Percentiles rank a stretch among this genome's conserved stretches.
Evolutionary conservation across 345 rosid genomes (phyloP).

Genomic region (Boechera stricta): DNA sequence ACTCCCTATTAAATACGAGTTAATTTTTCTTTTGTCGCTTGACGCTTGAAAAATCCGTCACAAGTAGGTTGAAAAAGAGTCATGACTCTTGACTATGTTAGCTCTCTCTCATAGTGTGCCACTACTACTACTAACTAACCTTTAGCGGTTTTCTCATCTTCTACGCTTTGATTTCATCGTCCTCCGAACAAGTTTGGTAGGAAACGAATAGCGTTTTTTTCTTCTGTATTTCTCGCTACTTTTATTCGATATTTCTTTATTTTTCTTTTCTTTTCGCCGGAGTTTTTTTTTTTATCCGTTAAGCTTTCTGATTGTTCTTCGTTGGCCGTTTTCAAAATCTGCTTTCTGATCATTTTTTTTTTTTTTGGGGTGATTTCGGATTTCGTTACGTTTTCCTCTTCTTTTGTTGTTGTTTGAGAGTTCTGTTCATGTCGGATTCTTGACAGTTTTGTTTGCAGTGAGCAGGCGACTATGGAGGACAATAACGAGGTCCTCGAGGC

Average conservation of each 20-base stretch:
- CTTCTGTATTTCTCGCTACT: constrained; percentile 1
- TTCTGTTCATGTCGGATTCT: neutral
- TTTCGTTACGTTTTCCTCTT: neutral
- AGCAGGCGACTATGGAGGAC: constrained; percentile 53
- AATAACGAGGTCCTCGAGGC: constrained; percentile 87
- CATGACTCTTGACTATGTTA: neutral
- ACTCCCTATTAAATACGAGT: too few relatives aligned
- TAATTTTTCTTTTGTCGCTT: too few relatives aligned
- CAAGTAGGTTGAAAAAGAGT: neutral
- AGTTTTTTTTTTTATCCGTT: neutral
- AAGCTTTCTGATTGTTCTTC: neutral
- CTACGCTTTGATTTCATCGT: constrained; percentile 23
- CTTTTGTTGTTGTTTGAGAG: neutral
- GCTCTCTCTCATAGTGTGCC: constrained; percentile 40
- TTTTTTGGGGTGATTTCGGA: neutral
- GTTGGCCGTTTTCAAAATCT: neutral
- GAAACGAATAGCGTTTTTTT: neutral
- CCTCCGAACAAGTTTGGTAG: neutral
- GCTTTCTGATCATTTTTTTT: neutral
- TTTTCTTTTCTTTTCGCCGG: neutral
- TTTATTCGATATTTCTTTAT: neutral
- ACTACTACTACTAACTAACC: constrained; percentile 42
- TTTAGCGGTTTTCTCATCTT: constrained; percentile 43
- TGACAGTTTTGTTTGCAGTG: constrained; percentile 11
- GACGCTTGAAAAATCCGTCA: neutral